phyloP scores from a whole-genome alignment of 345 rosid genomes.

The Dimocarpus longan region DNA sequence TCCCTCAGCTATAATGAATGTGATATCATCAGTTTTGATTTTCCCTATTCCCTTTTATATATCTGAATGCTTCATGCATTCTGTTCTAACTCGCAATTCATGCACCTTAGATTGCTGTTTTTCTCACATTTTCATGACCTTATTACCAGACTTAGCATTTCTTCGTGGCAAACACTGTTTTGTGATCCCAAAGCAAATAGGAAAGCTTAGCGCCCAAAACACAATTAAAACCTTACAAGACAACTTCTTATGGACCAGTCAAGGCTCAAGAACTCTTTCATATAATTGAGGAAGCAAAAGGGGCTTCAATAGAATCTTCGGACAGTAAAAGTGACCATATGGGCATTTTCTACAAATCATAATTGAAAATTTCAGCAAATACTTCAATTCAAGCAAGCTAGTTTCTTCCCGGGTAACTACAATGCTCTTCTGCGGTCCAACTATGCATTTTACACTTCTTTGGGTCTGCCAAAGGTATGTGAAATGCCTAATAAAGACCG shows the following conservation, averaged over 20 bases:
- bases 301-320: background rate
- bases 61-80: constrained; percentile 3
- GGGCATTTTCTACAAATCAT: background rate
- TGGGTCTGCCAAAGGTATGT: background rate
- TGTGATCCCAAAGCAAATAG: background rate
- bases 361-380: background rate
- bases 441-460: background rate
- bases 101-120: background rate
- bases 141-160: background rate
- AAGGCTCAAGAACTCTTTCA: background rate
- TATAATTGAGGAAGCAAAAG: background rate
- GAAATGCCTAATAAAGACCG: background rate
- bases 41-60: background rate
- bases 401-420: background rate
- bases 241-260: background rate
- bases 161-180: background rate
- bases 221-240: background rate
- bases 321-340: background rate
- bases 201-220: background rate
- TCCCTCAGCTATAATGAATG: background rate
- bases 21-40: background rate
- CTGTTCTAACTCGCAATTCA: background rate
- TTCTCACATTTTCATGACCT: background rate
- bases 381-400: background rate
- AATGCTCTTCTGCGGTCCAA: background rate